Base-by-base conservation (phyloP, 768 basidiomycete species). In the Chlorophyllum brunneum region DNA sequence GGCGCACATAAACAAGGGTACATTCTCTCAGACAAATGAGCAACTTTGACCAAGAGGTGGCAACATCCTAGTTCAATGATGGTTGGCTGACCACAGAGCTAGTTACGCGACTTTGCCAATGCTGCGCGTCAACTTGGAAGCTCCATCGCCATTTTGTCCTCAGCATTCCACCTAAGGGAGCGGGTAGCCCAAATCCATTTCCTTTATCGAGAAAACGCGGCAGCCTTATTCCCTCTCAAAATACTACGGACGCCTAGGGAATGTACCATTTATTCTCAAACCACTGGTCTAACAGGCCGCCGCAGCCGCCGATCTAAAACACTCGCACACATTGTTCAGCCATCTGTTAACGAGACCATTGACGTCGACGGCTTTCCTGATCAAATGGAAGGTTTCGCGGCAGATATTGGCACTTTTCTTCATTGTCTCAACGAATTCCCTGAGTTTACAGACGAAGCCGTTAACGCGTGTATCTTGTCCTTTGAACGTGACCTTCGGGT, bases 21-120 rank as follows among this genome's bases (percentile, higher is more conserved):
- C 4, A 41, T 29, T 46, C 46, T 16, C 31, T 3, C 39, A 86
- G 84, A 62, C 73, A 77, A 33, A 73, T 86, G 45, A 79, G 79
- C 47, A 79, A 76, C 54, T 69, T 87, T 10, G 86, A 88, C 65
- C 80, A 78, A 65, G 83, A 87, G 71, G 82, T 82, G 38, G 44
- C 40, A 24, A 24, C 51, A 24, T 15, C 24, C 30, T 22, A 39
- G 50, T 39, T 45, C 49, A 22, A 37, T 33, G 15, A 9, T 30
- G 41, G 22, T 39, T 48, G 42, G 42, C 26, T 47, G 29, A 47
- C 24, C 37, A 22, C 29, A n/a, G 20, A 18, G 30, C n/a, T 46
- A 88, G 83, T 75, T 90, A 13, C 78, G 85, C 37, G 86, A 85
- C 64, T 88, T 88, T 63, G 81, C 84, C 30, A 86, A 88, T 59